These are phyloP conservation scores for Sanghuangporus baumii DNA, from an alignment of 1,284 basidiomycete species.

Conservation along the genomic window DNA sequence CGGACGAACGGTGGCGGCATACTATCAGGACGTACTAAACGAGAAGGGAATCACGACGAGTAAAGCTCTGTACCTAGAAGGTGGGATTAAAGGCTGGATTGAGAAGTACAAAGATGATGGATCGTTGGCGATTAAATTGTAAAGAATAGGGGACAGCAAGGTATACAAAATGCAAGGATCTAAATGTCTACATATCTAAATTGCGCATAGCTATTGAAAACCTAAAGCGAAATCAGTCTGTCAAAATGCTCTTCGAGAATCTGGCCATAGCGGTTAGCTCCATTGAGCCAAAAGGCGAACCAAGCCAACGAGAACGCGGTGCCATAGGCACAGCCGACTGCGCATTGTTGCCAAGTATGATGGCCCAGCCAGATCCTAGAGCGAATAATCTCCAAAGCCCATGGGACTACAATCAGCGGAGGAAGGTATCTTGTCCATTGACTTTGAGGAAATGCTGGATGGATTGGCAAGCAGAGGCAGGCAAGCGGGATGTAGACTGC, in stretches of 20 bases:
- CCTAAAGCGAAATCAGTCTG: not conserved
- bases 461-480: constrained; percentile 45
- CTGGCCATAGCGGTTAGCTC: constrained; percentile 6
- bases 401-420: constrained; percentile 45
- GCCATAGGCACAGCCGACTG: constrained; percentile 62
- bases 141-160: not conserved
- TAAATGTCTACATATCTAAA: not conserved
- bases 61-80: constrained; percentile 14
- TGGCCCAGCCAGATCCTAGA: constrained; percentile 79
- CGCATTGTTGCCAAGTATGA: constrained; percentile 73
- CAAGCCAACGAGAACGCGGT: constrained; percentile 49
- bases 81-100: constrained; percentile 18
- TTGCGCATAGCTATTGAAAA: not conserved
- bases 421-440: constrained; percentile 32
- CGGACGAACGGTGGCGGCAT: constrained; percentile 12
- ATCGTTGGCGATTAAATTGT: constrained; percentile 10
- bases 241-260: constrained; percentile 4
- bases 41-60: constrained; percentile 15
- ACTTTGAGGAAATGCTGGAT: constrained; percentile 38
- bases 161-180: not conserved
- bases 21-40: constrained; percentile 14
- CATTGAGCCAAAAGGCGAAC: constrained; percentile 53
- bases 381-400: constrained; percentile 49
- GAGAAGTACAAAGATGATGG: constrained; percentile 13
- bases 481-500: constrained; percentile 63